Percentiles rank a stretch among this genome's conserved stretches.
phyloP scores from a whole-genome alignment of 768 basidiomycete species.

The Mycena albidolilacea region DNA sequence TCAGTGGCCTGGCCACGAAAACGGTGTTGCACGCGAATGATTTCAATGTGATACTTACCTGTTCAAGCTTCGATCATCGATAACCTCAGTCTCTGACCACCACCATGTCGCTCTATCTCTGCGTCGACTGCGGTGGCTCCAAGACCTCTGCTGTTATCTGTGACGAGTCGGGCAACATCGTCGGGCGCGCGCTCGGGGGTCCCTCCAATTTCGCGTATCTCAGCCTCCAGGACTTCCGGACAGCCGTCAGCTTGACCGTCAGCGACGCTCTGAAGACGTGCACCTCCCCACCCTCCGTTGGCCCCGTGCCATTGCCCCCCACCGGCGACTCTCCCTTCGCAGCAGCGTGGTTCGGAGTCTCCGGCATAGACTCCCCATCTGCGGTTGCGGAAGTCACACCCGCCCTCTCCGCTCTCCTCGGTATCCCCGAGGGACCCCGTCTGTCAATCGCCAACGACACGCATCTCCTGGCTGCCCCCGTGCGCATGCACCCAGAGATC shows the following conservation, averaged over 20 bases:
- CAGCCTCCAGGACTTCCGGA: conserved; percentile 70
- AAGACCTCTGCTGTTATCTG: conserved; percentile 87
- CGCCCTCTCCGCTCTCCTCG: conserved; percentile 69
- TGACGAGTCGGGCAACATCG: conserved; percentile 67
- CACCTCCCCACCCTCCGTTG: conserved; percentile 52
- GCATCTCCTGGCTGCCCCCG: conserved; percentile 85
- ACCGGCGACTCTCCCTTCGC: conserved; percentile 60
- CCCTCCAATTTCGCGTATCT: conserved; percentile 92
- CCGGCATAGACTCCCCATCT: conserved; percentile 83
- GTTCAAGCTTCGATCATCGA: conserved; percentile 19
- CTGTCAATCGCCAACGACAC: conserved; percentile 87
- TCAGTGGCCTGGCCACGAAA: conserved; percentile 2
- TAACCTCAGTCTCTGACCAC: conserved; percentile 17
- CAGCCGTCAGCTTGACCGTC: conserved; percentile 67
- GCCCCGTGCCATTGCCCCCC: conserved; percentile 56
- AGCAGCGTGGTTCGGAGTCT: conserved; percentile 87
- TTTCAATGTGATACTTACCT: conserved; percentile 12
- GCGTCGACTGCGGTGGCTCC: conserved; percentile 91
- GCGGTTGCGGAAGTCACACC: conserved; percentile 71
- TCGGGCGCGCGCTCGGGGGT: conserved; percentile 79
- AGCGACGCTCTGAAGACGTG: conserved; percentile 67
- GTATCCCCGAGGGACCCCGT: conserved; percentile 66
- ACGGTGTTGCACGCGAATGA: background rate
- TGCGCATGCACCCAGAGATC: conserved; percentile 72
- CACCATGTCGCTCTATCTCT: conserved; percentile 77